Conservation (phyloP, 148 eudicot species). For the Agrostemma githago region DNA sequence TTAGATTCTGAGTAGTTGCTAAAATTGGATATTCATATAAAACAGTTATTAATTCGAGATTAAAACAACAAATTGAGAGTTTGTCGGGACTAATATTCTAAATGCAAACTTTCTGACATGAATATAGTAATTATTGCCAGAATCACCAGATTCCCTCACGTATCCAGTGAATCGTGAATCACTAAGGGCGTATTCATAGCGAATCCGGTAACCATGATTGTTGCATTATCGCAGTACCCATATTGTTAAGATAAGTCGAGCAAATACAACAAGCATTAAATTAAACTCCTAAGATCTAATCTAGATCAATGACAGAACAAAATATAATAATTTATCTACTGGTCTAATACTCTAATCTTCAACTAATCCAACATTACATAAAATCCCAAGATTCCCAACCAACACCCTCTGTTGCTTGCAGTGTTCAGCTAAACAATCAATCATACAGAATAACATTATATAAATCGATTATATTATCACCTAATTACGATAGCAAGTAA, state of each 20-base stretch:
- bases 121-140: too few relatives aligned
- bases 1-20: too few relatives aligned
- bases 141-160: too few relatives aligned
- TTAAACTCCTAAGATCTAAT: constrained; percentile 5
- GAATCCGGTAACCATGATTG: too few relatives aligned
- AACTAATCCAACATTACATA: constrained; percentile 15
- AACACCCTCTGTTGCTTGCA: constrained; percentile 7
- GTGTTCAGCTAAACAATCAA: neutral
- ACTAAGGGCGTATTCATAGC: too few relatives aligned
- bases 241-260: constrained; percentile 5
- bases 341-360: constrained; percentile 6
- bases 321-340: neutral
- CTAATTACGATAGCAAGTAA: neutral
- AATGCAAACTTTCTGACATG: constrained; percentile 12
- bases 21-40: neutral
- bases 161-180: too few relatives aligned
- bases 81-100: constrained; percentile 2
- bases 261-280: constrained; percentile 14
- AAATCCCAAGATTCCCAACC: constrained; percentile 11
- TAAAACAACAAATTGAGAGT: neutral
- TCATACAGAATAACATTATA: neutral
- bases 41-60: neutral
- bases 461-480: neutral
- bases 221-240: constrained; percentile 2
- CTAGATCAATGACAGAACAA: constrained; percentile 18